Evolutionary conservation across 208 protist genomes (phyloP), one percentile per base, ranked within the genome.

Genomic region (Hexamita inflata): DNA sequence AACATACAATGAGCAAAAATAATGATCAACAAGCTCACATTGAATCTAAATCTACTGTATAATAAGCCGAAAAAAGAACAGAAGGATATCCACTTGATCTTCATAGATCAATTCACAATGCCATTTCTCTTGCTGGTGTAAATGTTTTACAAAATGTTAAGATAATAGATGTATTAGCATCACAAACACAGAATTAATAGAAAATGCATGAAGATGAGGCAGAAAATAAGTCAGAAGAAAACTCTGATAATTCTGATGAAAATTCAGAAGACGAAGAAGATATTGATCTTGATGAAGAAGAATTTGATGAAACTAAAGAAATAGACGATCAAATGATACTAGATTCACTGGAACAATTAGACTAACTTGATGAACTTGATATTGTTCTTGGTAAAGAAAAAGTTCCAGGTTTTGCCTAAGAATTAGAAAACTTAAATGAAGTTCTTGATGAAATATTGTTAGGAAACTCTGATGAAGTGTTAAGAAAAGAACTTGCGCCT

Each of bases 361-460:
- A 70, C 2, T 32, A n/a, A n/a, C n/a, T 70, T 7, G 9, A 70
- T 11, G 64, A 70, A 15, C 35, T 70, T 24, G 64, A 70, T n/a
- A 34, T 19, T 24, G 35, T 70, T 30, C 4, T 45, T 70, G 4
- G 11, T 42, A 45, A 70, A 15, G 15, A n/a, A 42, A 40, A 38
- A n/a, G 9, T 70, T 19, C 64, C 64, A 11, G 38, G 38, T 19
- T 70, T 70, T 70, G 64, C 32, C 15, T 7, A 70, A 49, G 64
- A 70, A 45, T 38, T 70, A 38, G 64, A 70, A 38, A 38, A 57
- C 2, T 45, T 70, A 32, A 34, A 70, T 70, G 64, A 70, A 15
- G 64, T 70, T 4, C 42, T 7, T 49, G 64, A 70, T 70, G 32
- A 15, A 15, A n/a, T 70, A 15, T 49, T 70, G 38, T 15, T 70